These are phyloP conservation scores for Chernovozyma aurita DNA, from an alignment of 1,139 yeast genomes.

Conservation along the genomic window DNA sequence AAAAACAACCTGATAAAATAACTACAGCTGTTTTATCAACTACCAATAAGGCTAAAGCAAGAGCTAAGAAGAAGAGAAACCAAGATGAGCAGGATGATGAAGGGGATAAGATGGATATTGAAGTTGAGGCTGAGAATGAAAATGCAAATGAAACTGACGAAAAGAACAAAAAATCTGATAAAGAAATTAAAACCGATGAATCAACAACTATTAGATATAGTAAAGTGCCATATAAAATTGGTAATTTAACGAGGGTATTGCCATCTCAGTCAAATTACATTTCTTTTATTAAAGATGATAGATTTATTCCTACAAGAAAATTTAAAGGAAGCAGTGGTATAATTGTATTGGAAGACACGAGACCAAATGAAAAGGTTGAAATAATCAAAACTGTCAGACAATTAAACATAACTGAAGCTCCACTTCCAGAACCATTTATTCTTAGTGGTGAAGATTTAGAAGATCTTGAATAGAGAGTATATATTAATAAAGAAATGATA, in stretches of 20 bases:
- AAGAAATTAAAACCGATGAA: slow-evolving; percentile 31
- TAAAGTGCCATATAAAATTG: slow-evolving; percentile 62
- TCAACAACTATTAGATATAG: slow-evolving; percentile 36
- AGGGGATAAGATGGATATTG: slow-evolving; percentile 28
- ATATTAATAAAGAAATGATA: background rate
- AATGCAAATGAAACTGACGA: slow-evolving; percentile 3
- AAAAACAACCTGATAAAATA: slow-evolving; percentile 82
- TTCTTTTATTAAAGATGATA: slow-evolving; percentile 67
- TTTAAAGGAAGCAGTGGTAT: slow-evolving; percentile 80
- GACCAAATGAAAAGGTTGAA: slow-evolving; percentile 62
- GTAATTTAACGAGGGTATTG: slow-evolving; percentile 81
- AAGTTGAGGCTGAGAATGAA: slow-evolving; percentile 16
- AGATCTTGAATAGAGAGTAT: slow-evolving; percentile 21
- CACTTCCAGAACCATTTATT: slow-evolving; percentile 82
- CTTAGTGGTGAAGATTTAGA: slow-evolving; percentile 51
- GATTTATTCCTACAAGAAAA: slow-evolving; percentile 81
- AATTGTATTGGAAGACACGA: slow-evolving; percentile 68
- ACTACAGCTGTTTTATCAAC: slow-evolving; percentile 94
- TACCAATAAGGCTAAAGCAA: slow-evolving; percentile 85
- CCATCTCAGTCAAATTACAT: slow-evolving; percentile 88
- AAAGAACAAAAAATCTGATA: slow-evolving; percentile 13
- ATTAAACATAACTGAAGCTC: slow-evolving; percentile 77
- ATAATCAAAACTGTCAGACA: slow-evolving; percentile 84
- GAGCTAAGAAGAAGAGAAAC: slow-evolving; percentile 71
- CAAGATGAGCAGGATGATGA: slow-evolving; percentile 31